Evolutionary conservation across 208 protist species (phyloP), one percentile per base, ranked within the genome.

Genomic region (Wallacemonas sp.): DNA sequence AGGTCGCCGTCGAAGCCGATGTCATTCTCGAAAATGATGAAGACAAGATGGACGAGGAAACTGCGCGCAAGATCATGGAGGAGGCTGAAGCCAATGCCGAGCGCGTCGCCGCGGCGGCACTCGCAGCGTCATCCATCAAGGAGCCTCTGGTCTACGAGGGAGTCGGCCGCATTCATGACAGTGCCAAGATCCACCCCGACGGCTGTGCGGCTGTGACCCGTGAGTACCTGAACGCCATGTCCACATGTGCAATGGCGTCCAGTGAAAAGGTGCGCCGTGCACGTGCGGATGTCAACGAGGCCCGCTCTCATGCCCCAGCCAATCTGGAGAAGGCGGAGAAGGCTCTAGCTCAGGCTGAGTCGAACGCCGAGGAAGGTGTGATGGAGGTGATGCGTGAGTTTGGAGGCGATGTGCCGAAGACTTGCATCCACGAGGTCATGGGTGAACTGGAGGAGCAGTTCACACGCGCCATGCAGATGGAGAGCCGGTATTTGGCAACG

Each of bases 211-310:
- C 31, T 26, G 5, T 19, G 3, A 67, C 79, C 4, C 45, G 72
- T 46, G 53, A 68, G 51, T 84, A 84, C 63, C 70, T 84, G 39
- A 62, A 74, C 44, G 59, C 30, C 64, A 78, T 66, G 73, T 75
- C 46, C n/a, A 71, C 24, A 56, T 67, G 15, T 36, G 51, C 27
- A 34, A 9, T 0, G 19, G 66, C 4, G 31, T n/a, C 2, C 22
- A 38, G 21, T 19, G 28, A 17, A n/a, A 33, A 39, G 26, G 51
- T 58, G 44, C 15, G 68, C 51, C 31, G 77, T 82, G 78, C 78
- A 0, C 86, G 82, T 19, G 67, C 70, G 22, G 55, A 71, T 6
- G 36, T 89, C 28, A 87, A 92, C 47, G 77, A 86, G 65, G 70
- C 62, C 1, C 79, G 77, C 41, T 62, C 78, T 36, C 68, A 68